Conservation (phyloP, 192 early-diverging fungal species). For the Obelidium mucronatum region DNA sequence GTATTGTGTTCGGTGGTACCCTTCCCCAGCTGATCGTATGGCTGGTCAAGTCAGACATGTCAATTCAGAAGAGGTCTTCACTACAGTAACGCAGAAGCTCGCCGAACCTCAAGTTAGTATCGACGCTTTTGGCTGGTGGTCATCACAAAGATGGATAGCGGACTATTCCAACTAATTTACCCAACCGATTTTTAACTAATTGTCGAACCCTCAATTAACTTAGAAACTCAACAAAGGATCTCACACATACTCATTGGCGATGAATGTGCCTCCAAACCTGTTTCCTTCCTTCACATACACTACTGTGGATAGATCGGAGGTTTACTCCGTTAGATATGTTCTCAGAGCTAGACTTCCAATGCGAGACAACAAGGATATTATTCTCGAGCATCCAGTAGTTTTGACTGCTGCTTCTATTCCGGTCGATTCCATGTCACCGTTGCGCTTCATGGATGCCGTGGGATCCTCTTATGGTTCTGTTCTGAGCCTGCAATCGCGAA, state of each 20-base stretch:
- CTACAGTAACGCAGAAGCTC: constrained; percentile 12
- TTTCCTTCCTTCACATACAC: constrained; percentile 19
- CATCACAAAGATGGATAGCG: neutral
- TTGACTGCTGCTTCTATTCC: neutral
- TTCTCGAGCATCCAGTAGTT: constrained; percentile 8
- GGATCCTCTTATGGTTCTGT: constrained; percentile 14
- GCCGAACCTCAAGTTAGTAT: constrained; percentile 31
- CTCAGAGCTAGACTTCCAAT: constrained; percentile 12
- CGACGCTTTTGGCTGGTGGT: too few relatives aligned
- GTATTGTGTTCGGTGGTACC: neutral
- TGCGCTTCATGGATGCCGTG: constrained; percentile 9
- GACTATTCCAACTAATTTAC: too few relatives aligned
- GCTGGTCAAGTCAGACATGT: constrained; percentile 1
- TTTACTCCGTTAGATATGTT: constrained; percentile 24
- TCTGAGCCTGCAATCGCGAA: constrained; percentile 7
- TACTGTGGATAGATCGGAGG: constrained; percentile 21
- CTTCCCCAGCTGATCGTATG: constrained; percentile 5
- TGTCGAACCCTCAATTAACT: neutral
- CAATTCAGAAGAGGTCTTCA: constrained; percentile 24
- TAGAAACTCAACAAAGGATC: constrained; percentile 16
- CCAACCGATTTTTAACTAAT: neutral
- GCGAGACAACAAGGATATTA: neutral
- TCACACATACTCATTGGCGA: constrained; percentile 15
- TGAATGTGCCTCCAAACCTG: constrained; percentile 13
- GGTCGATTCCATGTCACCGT: neutral